Evolutionary conservation across 352 stramenopile genomes (phyloP).

Genomic region (Phytopythium helicoides): DNA sequence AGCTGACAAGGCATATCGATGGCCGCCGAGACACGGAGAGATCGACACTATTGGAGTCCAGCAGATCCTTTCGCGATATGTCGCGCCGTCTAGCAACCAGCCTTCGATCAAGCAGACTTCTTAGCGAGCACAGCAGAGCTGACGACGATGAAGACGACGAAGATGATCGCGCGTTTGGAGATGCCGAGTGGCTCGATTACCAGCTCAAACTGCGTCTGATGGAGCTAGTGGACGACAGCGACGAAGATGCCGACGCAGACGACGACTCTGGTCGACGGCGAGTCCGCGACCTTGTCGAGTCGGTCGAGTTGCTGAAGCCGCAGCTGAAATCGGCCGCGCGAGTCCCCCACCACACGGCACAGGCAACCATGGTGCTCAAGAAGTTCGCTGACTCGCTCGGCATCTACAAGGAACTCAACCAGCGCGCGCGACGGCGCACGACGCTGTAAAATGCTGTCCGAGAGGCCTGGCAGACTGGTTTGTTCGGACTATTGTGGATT

Average conservation of each 20-base stretch:
- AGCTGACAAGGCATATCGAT: neutral
- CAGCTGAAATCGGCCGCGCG: neutral
- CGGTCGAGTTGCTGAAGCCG: conserved; percentile 6
- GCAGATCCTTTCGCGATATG: neutral
- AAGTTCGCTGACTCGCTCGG: conserved; percentile 7
- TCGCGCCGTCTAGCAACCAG: neutral
- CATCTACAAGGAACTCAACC: neutral
- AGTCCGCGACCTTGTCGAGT: neutral
- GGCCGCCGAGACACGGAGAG: neutral
- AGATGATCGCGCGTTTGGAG: neutral
- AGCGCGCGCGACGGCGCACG: neutral
- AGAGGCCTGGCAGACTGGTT: neutral
- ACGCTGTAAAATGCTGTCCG: neutral
- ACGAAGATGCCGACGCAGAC: neutral
- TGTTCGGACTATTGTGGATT: no score
- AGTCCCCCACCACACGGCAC: neutral
- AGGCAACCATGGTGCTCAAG: conserved; percentile 6
- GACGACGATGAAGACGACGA: conserved; percentile 2
- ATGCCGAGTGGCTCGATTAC: conserved; percentile 9
- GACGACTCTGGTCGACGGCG: neutral
- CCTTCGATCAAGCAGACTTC: no score
- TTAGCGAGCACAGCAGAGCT: neutral
- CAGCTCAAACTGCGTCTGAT: conserved; percentile 8
- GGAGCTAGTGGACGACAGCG: conserved; percentile 6
- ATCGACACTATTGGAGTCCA: no score